Evolutionary conservation across 73 alveolate genomes (phyloP).

Genomic region (Paramecium tetraurelia): DNA sequence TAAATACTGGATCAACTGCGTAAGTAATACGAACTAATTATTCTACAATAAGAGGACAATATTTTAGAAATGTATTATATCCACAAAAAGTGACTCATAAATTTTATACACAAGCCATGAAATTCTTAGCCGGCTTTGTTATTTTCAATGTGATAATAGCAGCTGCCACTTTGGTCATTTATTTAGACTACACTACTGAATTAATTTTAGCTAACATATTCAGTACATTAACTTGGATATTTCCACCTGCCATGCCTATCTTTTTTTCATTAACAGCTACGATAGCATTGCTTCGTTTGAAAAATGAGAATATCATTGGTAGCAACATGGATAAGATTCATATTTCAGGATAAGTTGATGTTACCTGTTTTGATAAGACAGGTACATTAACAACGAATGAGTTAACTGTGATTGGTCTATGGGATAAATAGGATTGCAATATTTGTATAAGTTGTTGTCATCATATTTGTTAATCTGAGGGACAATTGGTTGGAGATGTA

Average conservation of each 20-base stretch:
- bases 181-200: constrained; percentile 12
- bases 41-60: constrained; percentile 27
- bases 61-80: constrained; percentile 44
- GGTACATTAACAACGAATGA: constrained; percentile 97
- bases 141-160: not conserved
- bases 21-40: constrained; percentile 41
- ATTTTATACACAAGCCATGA: constrained; percentile 32
- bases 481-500: constrained; percentile 31
- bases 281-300: constrained; percentile 3
- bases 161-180: not conserved
- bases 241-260: constrained; percentile 52
- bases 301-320: constrained; percentile 32
- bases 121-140: not conserved
- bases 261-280: not conserved
- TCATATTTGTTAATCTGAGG: not conserved
- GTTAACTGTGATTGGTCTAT: constrained; percentile 67
- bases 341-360: not conserved
- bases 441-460: constrained; percentile 29
- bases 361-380: constrained; percentile 93
- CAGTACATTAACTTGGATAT: not conserved
- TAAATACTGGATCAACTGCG: not conserved
- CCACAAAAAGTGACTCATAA: constrained; percentile 3
- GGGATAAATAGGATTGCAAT: not conserved
- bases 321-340: not conserved
- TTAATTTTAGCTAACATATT: not conserved